Base-by-base conservation (phyloP, 345 rosid genomes). In the Sonneratia alba region DNA sequence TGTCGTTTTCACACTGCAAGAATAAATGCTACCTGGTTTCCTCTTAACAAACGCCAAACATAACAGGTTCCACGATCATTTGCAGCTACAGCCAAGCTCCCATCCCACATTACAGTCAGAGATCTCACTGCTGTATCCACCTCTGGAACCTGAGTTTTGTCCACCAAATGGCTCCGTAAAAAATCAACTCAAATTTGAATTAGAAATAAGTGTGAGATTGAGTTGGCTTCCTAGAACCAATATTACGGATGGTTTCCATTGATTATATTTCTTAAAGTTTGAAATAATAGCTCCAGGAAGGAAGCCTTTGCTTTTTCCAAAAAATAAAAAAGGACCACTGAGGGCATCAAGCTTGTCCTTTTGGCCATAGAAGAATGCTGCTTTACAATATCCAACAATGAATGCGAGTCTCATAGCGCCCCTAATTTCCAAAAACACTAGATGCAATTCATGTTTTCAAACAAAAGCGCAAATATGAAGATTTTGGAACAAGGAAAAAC, bases 61-160 rank as follows among this genome's bases (percentile, higher is more conserved):
- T 92, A 95, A 78, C 99, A 95, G 32, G 97, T 92, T 74, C 99
- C 98, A 71, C 76, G 84, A 72, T 92, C 86, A 69, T 95, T 95
- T 70, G 99, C 99, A 73, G 99, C 98, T 62, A 90, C 99, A 51
- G 89, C 98, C 85, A 90, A 78, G 78, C 98, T 92, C 71, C 99
- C 97, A 69, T 95, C 98, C 97, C 96, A 90, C 96, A 92, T 95
- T 51, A 92, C 92, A 3, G 96, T 89, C 74, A 90, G 81, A 69
- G 97, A 95, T 78, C 98, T 89, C 24, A 92, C 89, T 49, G 96
- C 89, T 21, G 97, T 92, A 82, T 89, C 96, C 71, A 87, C 99
- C 78, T 95, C 99, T 8, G 92, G 96, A 76, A 89, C 91, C 95
- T 89, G 77, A 36, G 49, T 78, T 75, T 57, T 72, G 51, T 73